Evolutionary conservation across 805 yeast genomes (phyloP).

Genomic region (Candida saitoana): DNA sequence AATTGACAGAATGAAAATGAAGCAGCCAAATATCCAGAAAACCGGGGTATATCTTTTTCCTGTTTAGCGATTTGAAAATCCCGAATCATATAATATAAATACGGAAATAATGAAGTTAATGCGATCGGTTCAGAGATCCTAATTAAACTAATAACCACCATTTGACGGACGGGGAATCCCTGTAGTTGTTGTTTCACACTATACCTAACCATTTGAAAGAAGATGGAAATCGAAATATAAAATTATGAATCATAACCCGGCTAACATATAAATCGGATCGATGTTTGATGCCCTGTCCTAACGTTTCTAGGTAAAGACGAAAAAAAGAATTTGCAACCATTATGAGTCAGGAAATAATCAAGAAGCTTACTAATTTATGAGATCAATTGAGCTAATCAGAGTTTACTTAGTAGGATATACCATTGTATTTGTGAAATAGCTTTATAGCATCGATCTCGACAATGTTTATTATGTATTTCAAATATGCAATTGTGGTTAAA

Average conservation of each 20-base stretch:
- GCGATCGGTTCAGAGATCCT: constrained; percentile 51
- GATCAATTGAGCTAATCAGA: too few relatives aligned
- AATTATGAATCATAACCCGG: not conserved
- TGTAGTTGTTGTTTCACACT: constrained; percentile 42
- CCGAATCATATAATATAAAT: constrained; percentile 23
- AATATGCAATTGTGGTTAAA: too few relatives aligned
- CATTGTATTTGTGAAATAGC: too few relatives aligned
- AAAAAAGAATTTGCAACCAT: not conserved
- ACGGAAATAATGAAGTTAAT: constrained; percentile 27
- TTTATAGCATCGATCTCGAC: too few relatives aligned
- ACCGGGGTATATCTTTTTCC: constrained; percentile 18
- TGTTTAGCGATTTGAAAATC: constrained; percentile 18
- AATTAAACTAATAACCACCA: constrained; percentile 31
- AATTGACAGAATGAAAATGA: constrained; percentile 22
- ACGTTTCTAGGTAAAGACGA: not conserved
- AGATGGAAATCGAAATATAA: not conserved
- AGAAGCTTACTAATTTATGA: too few relatives aligned
- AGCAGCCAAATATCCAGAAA: constrained; percentile 19
- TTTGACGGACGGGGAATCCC: constrained; percentile 53
- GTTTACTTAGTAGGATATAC: too few relatives aligned
- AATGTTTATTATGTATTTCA: too few relatives aligned
- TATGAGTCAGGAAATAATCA: too few relatives aligned
- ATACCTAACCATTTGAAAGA: not conserved
- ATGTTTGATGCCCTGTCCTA: not conserved
- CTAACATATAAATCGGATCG: not conserved